Evolutionary conservation across 1,139 yeast genomes (phyloP), one percentile per base, ranked within the genome.

Genomic region (Pichia sp.): DNA sequence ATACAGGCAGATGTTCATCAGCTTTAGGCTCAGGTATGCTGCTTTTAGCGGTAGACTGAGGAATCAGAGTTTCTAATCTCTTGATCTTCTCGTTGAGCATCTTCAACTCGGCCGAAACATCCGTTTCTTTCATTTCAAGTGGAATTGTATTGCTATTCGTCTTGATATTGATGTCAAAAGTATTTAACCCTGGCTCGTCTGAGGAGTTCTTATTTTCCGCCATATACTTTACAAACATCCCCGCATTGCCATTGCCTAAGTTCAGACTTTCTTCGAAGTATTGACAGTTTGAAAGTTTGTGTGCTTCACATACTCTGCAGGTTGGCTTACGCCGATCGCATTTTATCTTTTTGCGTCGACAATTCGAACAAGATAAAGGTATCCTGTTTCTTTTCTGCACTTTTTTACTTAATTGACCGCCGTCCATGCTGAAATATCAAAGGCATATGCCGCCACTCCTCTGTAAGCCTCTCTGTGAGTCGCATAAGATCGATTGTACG

Each of bases 271-370:
- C 48, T 31, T 29, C 29, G 31, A 30, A 46, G 27, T 31, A 51
- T 14, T 34, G n/a, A 34, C 56, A 54, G 16, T 48, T 17, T 10
- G 33, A 20, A 2, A 45, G 12, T 3, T 49, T 44, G 44, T 55
- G 57, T n/a, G 57, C 55, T 16, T 52, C 31, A 40, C 57, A 55
- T 5, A 55, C 49, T 29, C 45, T 49, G 31, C 57, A 55, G 12
- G 20, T 43, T 2, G 55, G 57, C 29, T 42, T 55, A 2, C 47
- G 24, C 7, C 57, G 50, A 49, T 55, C 55, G 41, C 57, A 55
- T 47, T 55, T 55, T 12, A 49, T 52, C 43, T 55, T 55, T 42
- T 55, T 55, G 12, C 43, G 33, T 33, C 57, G 42, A 41, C 57
- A 54, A 16, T 49, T 44, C 8, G 36, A 33, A 24, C 57, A 54